Percentiles rank a stretch among this genome's conserved stretches.
Conservation (phyloP, 108 stramenopile genomes). For the Epithemia pelagica region DNA sequence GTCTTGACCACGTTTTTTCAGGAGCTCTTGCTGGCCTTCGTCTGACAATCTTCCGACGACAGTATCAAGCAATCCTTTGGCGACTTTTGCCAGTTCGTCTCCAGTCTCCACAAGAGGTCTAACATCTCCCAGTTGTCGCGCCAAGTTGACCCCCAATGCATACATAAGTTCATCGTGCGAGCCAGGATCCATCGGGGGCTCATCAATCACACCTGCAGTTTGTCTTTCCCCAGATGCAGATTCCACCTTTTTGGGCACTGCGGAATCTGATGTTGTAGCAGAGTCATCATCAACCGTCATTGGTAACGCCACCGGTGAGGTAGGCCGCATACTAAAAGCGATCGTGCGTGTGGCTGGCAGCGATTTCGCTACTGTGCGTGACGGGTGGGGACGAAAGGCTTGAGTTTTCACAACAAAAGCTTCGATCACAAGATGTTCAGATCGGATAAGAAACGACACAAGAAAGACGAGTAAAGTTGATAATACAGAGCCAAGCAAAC, state of each 20-base stretch:
- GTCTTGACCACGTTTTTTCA: conserved; percentile 50
- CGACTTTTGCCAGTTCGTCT: conserved; percentile 70
- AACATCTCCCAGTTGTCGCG: conserved; percentile 51
- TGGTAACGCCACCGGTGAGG: neutral
- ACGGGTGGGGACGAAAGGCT: too few species aligned
- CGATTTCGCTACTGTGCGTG: too few species aligned
- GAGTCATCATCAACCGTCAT: neutral
- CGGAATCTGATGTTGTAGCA: neutral
- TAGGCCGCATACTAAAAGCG: neutral
- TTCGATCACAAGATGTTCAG: too few species aligned
- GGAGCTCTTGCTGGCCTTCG: conserved; percentile 43
- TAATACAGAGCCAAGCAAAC: too few species aligned
- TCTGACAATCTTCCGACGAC: conserved; percentile 70
- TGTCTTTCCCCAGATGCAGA: neutral
- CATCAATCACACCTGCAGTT: neutral
- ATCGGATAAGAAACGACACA: too few species aligned
- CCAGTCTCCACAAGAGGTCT: conserved; percentile 66
- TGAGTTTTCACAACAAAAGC: too few species aligned
- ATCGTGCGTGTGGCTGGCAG: too few species aligned
- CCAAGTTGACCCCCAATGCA: conserved; percentile 71
- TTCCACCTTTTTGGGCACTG: neutral
- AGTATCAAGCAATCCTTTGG: conserved; percentile 73
- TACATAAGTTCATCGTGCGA: conserved; percentile 82
- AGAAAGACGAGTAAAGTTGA: too few species aligned
- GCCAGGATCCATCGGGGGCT: conserved; percentile 35